Evolutionary conservation across 371 early-diverging fungal genomes (phyloP).

Genomic region (Mucor racemosus): DNA sequence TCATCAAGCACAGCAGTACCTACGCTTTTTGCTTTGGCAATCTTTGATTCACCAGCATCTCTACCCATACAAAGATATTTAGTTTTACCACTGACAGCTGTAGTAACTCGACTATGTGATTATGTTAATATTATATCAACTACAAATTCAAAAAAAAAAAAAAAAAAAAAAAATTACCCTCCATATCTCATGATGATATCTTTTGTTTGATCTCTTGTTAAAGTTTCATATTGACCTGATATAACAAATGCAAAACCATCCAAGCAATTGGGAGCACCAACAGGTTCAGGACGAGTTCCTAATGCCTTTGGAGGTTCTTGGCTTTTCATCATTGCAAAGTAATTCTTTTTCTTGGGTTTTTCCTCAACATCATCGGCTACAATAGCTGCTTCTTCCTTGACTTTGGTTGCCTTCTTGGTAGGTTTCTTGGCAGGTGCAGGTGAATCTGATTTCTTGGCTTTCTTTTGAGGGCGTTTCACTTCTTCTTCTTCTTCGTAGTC

Average conservation of each 20-base stretch:
- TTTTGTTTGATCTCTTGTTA: conserved; percentile 77
- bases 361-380: not conserved
- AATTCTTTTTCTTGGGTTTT: conserved; percentile 21
- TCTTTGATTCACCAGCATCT: conserved; percentile 94
- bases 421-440: conserved; percentile 20
- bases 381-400: conserved; percentile 17
- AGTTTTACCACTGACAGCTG: conserved; percentile 88
- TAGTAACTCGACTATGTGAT: conserved; percentile 78
- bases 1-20: conserved; percentile 86
- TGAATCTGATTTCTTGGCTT: conserved; percentile 28
- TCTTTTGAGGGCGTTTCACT: not conserved
- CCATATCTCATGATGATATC: conserved; percentile 92
- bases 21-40: conserved; percentile 80
- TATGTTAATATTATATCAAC: not conserved
- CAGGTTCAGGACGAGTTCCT: conserved; percentile 80
- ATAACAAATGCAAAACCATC: conserved; percentile 89
- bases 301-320: conserved; percentile 66
- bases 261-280: conserved; percentile 81
- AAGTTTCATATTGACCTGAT: conserved; percentile 85
- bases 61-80: conserved; percentile 89
- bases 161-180: conserved; percentile 57
- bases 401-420: not conserved
- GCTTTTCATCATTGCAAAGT: conserved; percentile 37
- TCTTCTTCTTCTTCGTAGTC: conserved; percentile 29
- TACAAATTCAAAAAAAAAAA: too few relatives aligned